These are phyloP conservation scores for Ophiostoma perfectum DNA, from an alignment of 2,329 filamentous ascomycete genomes.

Conservation along the genomic window DNA sequence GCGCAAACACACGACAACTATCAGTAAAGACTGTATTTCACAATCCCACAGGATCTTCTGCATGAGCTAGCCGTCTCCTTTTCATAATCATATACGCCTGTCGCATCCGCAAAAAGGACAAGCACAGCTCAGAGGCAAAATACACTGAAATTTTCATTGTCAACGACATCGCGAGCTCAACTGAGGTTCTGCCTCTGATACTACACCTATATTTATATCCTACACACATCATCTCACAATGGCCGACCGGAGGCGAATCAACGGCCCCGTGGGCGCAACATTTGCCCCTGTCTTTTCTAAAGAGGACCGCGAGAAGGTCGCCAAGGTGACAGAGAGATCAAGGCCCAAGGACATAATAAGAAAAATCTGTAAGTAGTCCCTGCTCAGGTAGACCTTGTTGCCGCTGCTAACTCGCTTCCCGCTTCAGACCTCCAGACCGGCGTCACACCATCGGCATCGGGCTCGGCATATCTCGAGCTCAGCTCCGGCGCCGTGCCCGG, in stretches of 20 bases:
- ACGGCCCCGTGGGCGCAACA: constrained; percentile 76
- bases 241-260: constrained; percentile 83
- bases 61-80: too few species aligned
- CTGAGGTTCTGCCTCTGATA: not conserved
- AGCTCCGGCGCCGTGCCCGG: constrained; percentile 42
- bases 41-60: too few species aligned
- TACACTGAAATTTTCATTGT: too few species aligned
- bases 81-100: too few species aligned
- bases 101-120: too few species aligned
- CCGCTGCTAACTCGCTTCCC: not conserved
- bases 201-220: not conserved
- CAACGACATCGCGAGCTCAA: not conserved
- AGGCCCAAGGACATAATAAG: constrained; percentile 67
- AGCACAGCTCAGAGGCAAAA: too few species aligned
- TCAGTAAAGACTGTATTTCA: too few species aligned
- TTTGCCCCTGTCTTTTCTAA: constrained; percentile 58
- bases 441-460: constrained; percentile 85
- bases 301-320: constrained; percentile 36
- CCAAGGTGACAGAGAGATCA: constrained; percentile 43
- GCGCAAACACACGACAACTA: too few species aligned
- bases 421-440: constrained; percentile 77
- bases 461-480: constrained; percentile 79
- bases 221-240: constrained; percentile 40
- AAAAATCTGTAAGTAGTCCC: constrained; percentile 70
- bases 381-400: not conserved